Conservation (phyloP, 176 grass and related monocot species). For the Dendrocalamus sinicus region DNA sequence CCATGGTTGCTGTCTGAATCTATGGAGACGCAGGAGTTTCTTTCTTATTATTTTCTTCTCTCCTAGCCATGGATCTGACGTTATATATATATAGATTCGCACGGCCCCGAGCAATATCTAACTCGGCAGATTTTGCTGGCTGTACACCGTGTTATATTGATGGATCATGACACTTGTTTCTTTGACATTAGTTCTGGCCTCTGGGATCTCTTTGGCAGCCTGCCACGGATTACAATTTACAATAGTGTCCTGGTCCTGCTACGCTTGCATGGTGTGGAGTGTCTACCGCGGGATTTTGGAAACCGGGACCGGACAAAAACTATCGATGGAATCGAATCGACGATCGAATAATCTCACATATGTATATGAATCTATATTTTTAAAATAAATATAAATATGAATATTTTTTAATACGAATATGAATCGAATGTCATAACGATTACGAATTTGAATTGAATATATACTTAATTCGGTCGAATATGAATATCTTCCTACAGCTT, state of each 20-base stretch:
- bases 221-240: neutral
- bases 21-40: slow-evolving; percentile 17
- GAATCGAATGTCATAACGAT: too few relatives aligned
- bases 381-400: too few relatives aligned
- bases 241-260: neutral
- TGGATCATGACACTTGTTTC: neutral
- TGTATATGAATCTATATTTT: too few relatives aligned
- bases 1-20: slow-evolving; percentile 22
- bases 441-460: too few relatives aligned
- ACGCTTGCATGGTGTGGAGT: neutral
- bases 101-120: slow-evolving; percentile 24
- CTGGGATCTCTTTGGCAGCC: neutral
- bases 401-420: too few relatives aligned
- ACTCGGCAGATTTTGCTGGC: neutral
- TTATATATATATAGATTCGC: neutral
- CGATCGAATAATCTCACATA: too few relatives aligned
- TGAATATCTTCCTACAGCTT: too few relatives aligned
- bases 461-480: too few relatives aligned
- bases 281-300: neutral
- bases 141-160: neutral
- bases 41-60: neutral
- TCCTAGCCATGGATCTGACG: neutral
- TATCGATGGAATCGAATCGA: too few relatives aligned
- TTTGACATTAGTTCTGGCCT: slow-evolving; percentile 1
- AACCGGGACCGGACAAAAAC: neutral